Percentiles rank a stretch among this genome's conserved stretches.
phyloP scores from a whole-genome alignment of 805 yeast species.

The Metschnikowia kofuensis region DNA sequence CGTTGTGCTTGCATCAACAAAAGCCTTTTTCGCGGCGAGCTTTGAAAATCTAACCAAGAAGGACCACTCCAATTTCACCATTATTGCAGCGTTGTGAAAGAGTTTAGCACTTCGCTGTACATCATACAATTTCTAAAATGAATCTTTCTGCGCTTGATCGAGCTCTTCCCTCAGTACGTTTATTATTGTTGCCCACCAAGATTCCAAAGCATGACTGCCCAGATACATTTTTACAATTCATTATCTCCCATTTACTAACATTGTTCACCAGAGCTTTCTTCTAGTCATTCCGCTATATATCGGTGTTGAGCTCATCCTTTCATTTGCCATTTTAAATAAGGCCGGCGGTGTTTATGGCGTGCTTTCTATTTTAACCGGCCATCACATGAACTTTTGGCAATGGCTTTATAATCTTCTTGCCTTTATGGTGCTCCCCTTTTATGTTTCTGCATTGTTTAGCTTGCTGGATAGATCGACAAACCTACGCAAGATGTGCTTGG shows the following conservation, averaged over 20 bases:
- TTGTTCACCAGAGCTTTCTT: slow-evolving; percentile 49
- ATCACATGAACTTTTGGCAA: slow-evolving; percentile 77
- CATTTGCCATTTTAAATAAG: slow-evolving; percentile 77
- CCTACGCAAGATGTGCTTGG: slow-evolving; percentile 59
- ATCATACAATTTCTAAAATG: neutral
- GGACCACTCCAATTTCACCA: no score
- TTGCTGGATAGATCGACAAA: slow-evolving; percentile 45
- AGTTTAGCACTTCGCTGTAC: no score
- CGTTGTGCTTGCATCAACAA: no score
- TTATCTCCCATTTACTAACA: neutral
- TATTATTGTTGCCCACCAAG: no score
- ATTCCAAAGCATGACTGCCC: no score
- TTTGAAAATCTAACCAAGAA: no score
- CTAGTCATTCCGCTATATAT: slow-evolving; percentile 72
- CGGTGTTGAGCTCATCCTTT: slow-evolving; percentile 81
- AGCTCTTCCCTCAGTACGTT: slow-evolving; percentile 14
- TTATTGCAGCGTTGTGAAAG: no score
- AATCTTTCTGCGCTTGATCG: slow-evolving; percentile 4
- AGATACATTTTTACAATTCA: neutral
- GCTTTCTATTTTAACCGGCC: slow-evolving; percentile 83
- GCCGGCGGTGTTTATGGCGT: slow-evolving; percentile 88
- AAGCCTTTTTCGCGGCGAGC: no score
- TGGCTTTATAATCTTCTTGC: slow-evolving; percentile 76
- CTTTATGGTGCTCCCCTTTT: slow-evolving; percentile 59
- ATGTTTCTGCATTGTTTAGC: slow-evolving; percentile 53